Conservation (phyloP, 768 basidiomycete species). For the Boletus sp. region DNA sequence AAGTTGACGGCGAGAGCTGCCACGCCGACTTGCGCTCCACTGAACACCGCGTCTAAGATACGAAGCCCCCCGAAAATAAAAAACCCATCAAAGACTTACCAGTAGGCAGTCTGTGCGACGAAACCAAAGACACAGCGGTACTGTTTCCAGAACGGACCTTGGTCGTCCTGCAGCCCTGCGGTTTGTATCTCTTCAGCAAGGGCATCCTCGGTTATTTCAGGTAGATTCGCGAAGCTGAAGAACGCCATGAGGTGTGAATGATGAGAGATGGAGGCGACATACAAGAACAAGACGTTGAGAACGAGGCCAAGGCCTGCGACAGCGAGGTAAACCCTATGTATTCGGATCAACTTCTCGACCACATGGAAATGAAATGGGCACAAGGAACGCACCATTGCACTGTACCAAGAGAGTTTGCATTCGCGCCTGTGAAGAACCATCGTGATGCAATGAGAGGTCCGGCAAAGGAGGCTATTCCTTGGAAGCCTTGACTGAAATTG, state of each 20-base stretch:
- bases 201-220: slow-evolving; percentile 72
- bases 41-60: slow-evolving; percentile 14
- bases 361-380: not conserved
- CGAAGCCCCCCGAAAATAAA: not conserved
- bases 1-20: slow-evolving; percentile 71
- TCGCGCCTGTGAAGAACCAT: slow-evolving; percentile 70
- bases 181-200: slow-evolving; percentile 47
- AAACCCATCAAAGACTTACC: slow-evolving; percentile 37
- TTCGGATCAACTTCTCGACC: not conserved
- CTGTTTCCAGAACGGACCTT: slow-evolving; percentile 65
- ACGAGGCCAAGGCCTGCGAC: slow-evolving; percentile 61
- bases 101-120: slow-evolving; percentile 67
- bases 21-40: slow-evolving; percentile 65
- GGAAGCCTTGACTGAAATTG: slow-evolving; percentile 79
- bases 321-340: slow-evolving; percentile 58
- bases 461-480: slow-evolving; percentile 70
- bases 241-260: not conserved
- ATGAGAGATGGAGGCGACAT: slow-evolving; percentile 20
- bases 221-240: slow-evolving; percentile 61
- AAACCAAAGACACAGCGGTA: slow-evolving; percentile 70
- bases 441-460: slow-evolving; percentile 74
- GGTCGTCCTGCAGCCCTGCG: slow-evolving; percentile 39
- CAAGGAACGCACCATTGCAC: slow-evolving; percentile 54
- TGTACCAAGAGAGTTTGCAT: slow-evolving; percentile 59
- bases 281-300: slow-evolving; percentile 67